phyloP scores from a whole-genome alignment of 2,329 filamentous ascomycete species.

The Sarocladium strictum region DNA sequence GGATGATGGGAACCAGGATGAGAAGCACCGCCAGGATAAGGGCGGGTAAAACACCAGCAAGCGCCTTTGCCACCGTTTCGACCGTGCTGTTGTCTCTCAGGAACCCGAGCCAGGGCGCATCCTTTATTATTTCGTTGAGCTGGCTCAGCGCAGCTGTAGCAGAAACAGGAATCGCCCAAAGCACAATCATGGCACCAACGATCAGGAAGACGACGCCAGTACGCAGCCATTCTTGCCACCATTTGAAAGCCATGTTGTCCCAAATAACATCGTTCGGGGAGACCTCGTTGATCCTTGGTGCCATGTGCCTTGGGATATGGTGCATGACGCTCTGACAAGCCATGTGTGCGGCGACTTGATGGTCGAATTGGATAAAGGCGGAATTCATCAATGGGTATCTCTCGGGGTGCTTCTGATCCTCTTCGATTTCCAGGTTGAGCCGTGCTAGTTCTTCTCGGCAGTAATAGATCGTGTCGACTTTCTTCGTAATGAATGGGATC shows the following conservation, averaged over 20 bases:
- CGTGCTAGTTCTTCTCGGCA: slow-evolving; percentile 81
- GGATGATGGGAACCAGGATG: slow-evolving; percentile 71
- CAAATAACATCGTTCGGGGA: slow-evolving; percentile 89
- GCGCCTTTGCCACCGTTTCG: slow-evolving; percentile 53
- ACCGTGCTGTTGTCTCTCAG: slow-evolving; percentile 54
- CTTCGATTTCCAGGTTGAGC: slow-evolving; percentile 85
- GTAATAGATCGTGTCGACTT: slow-evolving; percentile 92
- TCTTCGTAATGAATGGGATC: slow-evolving; percentile 74
- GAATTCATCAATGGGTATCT: slow-evolving; percentile 90
- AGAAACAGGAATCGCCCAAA: slow-evolving; percentile 87
- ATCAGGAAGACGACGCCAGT: slow-evolving; percentile 58
- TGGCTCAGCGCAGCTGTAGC: slow-evolving; percentile 82
- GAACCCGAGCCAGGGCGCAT: slow-evolving; percentile 65
- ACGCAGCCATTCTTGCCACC: slow-evolving; percentile 85
- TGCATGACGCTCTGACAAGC: slow-evolving; percentile 89
- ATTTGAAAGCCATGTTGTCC: slow-evolving; percentile 94
- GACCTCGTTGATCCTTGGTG: slow-evolving; percentile 86
- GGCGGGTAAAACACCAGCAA: slow-evolving; percentile 85
- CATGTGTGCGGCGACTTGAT: slow-evolving; percentile 97
- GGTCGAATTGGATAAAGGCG: slow-evolving; percentile 97
- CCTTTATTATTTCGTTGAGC: slow-evolving; percentile 60
- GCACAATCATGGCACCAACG: slow-evolving; percentile 70
- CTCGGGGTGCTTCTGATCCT: slow-evolving; percentile 80
- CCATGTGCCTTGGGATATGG: slow-evolving; percentile 89
- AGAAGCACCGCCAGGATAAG: slow-evolving; percentile 71